Percentiles rank a stretch among this genome's conserved stretches.
These are phyloP conservation scores for Bipolaris victoriae DNA, from an alignment of 2,329 filamentous ascomycete genomes.

Conservation along the genomic window DNA sequence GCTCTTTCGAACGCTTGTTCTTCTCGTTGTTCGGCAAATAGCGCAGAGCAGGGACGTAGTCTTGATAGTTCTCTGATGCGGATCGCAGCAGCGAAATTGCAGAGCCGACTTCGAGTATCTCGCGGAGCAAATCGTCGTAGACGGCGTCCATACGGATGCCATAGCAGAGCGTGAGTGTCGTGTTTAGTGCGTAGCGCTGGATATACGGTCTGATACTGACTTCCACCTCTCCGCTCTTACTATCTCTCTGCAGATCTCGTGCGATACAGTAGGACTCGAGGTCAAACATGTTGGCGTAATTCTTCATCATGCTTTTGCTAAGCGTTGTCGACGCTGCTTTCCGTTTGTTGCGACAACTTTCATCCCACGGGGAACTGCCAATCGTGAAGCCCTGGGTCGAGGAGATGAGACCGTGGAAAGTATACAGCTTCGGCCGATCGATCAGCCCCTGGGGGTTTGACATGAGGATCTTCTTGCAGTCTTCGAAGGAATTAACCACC, in stretches of 20 bases:
- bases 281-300: conserved; percentile 61
- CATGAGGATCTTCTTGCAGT: conserved; percentile 59
- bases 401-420: conserved; percentile 74
- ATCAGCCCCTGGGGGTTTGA: conserved; percentile 59
- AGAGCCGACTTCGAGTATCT: conserved; percentile 61
- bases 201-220: conserved; percentile 59
- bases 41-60: conserved; percentile 59
- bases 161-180: conserved; percentile 61
- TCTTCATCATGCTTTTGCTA: conserved; percentile 54
- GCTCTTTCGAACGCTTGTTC: conserved; percentile 54
- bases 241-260: conserved; percentile 56
- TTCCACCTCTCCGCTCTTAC: conserved; percentile 51
- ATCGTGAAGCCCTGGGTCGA: conserved; percentile 81
- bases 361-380: conserved; percentile 72
- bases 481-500: conserved; percentile 60
- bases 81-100: conserved; percentile 59
- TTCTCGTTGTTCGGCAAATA: conserved; percentile 62
- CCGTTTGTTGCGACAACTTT: conserved; percentile 60
- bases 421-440: conserved; percentile 59
- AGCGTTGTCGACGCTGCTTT: conserved; percentile 59
- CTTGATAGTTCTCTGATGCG: conserved; percentile 61
- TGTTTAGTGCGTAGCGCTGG: conserved; percentile 61
- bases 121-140: conserved; percentile 58
- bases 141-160: conserved; percentile 62
- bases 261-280: conserved; percentile 60